Percentiles rank a stretch among this genome's conserved stretches.
Conservation (phyloP, 306 rosid species). For the Dalbergia oliveri region DNA sequence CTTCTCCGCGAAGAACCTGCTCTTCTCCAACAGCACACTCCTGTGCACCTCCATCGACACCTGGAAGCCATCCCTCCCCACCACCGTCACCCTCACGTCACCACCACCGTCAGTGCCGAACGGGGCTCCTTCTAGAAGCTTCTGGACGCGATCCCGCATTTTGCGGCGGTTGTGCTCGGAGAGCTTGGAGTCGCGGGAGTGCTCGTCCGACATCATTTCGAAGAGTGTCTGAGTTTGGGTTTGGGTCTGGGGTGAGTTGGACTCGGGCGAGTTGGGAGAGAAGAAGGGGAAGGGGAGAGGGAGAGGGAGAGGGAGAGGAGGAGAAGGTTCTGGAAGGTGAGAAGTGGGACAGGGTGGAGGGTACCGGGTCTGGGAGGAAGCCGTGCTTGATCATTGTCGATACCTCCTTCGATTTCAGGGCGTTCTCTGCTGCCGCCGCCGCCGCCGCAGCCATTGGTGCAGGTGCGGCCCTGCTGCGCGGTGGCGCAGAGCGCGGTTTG, state of each 20-base stretch:
- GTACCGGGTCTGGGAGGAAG: conserved; percentile 64
- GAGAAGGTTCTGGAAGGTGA: conserved; percentile 41
- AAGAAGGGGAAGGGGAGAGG: conserved; percentile 51
- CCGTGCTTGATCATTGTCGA: conserved; percentile 86
- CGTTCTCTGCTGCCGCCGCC: conserved; percentile 68
- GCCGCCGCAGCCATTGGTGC: conserved; percentile 25
- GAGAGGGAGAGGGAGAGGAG: conserved; percentile 63
- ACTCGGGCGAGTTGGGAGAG: conserved; percentile 55
- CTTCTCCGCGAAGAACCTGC: conserved; percentile 84
- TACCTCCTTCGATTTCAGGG: conserved; percentile 74
- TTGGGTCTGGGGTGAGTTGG: neutral
- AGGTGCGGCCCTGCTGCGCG: no score
- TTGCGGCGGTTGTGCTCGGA: conserved; percentile 62
- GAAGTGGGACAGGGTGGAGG: conserved; percentile 14
- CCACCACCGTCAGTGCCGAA: conserved; percentile 52
- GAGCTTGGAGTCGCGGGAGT: conserved; percentile 52
- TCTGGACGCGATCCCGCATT: conserved; percentile 58
- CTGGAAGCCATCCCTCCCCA: conserved; percentile 69
- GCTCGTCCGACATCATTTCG: conserved; percentile 82
- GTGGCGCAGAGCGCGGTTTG: neutral
- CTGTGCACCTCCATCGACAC: conserved; percentile 81
- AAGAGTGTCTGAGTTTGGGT: conserved; percentile 67
- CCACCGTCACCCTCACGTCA: conserved; percentile 78
- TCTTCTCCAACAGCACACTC: conserved; percentile 71
- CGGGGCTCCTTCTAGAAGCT: conserved; percentile 65